These are phyloP conservation scores for Dothideomycetes sp. DNA, from an alignment of 2,329 filamentous ascomycete species.

Conservation along the genomic window DNA sequence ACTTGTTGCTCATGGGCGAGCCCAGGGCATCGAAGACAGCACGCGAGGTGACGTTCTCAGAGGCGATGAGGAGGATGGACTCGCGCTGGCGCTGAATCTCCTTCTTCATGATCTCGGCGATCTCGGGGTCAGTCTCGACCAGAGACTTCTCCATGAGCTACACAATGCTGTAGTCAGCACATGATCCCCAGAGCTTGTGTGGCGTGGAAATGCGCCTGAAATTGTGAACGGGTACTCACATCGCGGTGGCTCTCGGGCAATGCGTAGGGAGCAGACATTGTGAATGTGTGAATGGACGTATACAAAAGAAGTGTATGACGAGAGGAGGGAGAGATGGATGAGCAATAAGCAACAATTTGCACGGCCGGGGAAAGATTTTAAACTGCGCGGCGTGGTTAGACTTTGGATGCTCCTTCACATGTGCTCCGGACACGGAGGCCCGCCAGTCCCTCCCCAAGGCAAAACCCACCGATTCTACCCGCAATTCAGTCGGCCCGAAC, in stretches of 20 bases:
- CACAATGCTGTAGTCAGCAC: constrained; percentile 25
- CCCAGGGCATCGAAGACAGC: constrained; percentile 97
- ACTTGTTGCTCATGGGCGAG: constrained; percentile 90
- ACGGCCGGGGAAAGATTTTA: constrained; percentile 8
- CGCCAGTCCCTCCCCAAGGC: no score
- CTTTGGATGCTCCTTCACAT: constrained; percentile 4
- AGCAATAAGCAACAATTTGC: constrained; percentile 4
- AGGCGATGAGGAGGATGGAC: constrained; percentile 97
- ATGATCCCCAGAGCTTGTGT: not conserved
- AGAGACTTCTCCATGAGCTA: constrained; percentile 96
- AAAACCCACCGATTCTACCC: no score
- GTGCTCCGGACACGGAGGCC: constrained; percentile 6
- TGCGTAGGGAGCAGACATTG: constrained; percentile 42
- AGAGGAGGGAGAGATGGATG: constrained; percentile 1
- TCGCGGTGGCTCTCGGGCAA: constrained; percentile 58
- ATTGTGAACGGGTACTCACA: no score
- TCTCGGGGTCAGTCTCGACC: constrained; percentile 83
- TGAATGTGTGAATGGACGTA: constrained; percentile 5
- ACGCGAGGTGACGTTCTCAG: constrained; percentile 97
- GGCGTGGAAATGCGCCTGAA: constrained; percentile 1
- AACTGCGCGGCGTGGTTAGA: not conserved
- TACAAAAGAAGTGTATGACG: not conserved
- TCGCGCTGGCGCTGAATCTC: constrained; percentile 96
- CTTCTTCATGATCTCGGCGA: constrained; percentile 92
- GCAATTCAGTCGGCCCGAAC: no score